Conservation (phyloP, 805 yeast species). For the Starmerella potacharoeniae region DNA sequence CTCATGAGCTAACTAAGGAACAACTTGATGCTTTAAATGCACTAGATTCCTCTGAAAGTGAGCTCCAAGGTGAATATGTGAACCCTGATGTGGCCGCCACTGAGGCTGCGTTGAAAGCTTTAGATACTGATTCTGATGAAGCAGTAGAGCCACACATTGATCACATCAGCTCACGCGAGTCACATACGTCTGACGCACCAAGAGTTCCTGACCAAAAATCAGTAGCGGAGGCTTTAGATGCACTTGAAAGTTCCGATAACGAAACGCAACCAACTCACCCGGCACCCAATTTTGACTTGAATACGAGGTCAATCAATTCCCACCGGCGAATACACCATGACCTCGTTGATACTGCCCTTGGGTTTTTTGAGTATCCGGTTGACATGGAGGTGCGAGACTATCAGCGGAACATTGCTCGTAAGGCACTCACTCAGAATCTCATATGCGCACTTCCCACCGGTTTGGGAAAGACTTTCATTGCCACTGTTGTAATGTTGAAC, state of each 20-base stretch:
- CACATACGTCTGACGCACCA: not conserved
- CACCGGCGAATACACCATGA: slow-evolving; percentile 30
- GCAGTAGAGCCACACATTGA: not conserved
- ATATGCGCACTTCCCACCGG: slow-evolving; percentile 95
- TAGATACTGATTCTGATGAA: not conserved
- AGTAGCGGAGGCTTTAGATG: not conserved
- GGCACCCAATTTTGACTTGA: not conserved
- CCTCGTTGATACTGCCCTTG: slow-evolving; percentile 32
- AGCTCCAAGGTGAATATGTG: not conserved
- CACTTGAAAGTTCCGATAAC: not conserved
- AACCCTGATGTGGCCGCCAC: not conserved
- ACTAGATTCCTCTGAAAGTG: not conserved
- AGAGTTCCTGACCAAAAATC: not conserved
- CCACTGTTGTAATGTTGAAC: slow-evolving; percentile 86
- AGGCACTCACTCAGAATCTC: slow-evolving; percentile 60
- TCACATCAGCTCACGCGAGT: too few species aligned
- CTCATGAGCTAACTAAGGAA: not conserved
- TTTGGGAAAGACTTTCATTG: slow-evolving; percentile 91
- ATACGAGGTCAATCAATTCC: not conserved
- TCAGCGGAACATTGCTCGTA: slow-evolving; percentile 67
- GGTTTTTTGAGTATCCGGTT: slow-evolving; percentile 66
- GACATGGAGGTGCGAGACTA: slow-evolving; percentile 78
- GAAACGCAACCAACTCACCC: not conserved
- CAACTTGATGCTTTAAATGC: not conserved
- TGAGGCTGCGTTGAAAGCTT: not conserved